Evolutionary conservation across 192 early-diverging fungal genomes (phyloP).

Genomic region (Lunasporangiospora selenospora): DNA sequence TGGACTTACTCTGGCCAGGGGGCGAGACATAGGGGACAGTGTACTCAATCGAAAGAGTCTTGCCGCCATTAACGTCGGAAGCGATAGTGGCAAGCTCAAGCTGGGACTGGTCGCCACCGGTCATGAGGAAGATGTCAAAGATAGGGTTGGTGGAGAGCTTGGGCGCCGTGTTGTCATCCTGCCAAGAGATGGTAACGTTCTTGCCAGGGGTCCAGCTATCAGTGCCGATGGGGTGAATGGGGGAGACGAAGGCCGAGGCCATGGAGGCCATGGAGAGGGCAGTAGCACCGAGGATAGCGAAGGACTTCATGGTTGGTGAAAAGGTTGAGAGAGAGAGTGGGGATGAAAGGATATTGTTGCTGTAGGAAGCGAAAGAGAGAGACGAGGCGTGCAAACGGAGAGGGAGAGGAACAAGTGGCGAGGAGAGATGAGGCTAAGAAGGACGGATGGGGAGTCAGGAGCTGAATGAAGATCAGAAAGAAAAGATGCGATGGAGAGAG

Average conservation of each 20-base stretch:
- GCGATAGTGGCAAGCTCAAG: constrained; percentile 19
- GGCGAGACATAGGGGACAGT: constrained; percentile 29
- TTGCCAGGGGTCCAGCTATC: constrained; percentile 22
- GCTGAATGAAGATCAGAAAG: background rate
- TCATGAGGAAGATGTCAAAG: constrained; percentile 37
- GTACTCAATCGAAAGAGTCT: background rate
- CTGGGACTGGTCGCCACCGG: constrained; percentile 16
- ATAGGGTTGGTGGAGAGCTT: constrained; percentile 12
- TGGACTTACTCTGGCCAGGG: constrained; percentile 40
- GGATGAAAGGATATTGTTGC: background rate
- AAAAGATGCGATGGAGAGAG: too few relatives aligned
- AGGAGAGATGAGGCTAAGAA: background rate
- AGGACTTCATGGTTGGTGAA: constrained; percentile 30
- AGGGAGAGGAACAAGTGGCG: background rate
- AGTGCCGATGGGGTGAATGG: constrained; percentile 16
- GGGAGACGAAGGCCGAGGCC: constrained; percentile 35
- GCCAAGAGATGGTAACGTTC: constrained; percentile 31
- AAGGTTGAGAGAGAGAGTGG: background rate
- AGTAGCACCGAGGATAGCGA: constrained; percentile 14
- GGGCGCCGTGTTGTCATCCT: constrained; percentile 8
- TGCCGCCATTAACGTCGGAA: constrained; percentile 1
- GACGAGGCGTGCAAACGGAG: background rate
- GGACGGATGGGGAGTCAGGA: background rate
- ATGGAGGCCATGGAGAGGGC: constrained; percentile 18
- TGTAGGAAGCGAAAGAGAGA: background rate